Base-by-base conservation (phyloP, 2,329 filamentous ascomycete genomes). In the Aspergillus unguis region DNA sequence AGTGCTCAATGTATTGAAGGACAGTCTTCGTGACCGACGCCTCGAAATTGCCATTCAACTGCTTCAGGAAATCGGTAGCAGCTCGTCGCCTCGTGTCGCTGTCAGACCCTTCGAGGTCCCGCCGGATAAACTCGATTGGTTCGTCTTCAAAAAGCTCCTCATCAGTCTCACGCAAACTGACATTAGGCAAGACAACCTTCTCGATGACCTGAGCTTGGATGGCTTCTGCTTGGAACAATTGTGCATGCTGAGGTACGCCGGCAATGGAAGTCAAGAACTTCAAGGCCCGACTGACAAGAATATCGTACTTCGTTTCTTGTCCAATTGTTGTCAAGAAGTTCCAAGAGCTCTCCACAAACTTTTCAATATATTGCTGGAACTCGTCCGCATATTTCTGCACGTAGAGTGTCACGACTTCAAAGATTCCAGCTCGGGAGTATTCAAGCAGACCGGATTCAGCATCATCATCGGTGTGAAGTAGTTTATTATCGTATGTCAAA, bases 61-160 rank as follows among this genome's bases (percentile, higher is more conserved):
- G 88, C 57, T 90, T 84, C 53, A 99, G 75, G 75, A 99, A 99
- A 70, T 97, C 94, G 1, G 92, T 97, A 0, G 95, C 92, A 37
- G 94, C 92, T 65, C 94, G 83, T 61, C 94, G 82, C 65, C 94
- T 82, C 1, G 94, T 99, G 69, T 97, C 94, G 50, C 88, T 95
- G 71, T 99, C 94, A 1, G 94, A 96, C 5, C 94, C 94, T 71
- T 99, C 94, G 44, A 99, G 78, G 71, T 99, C 94, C 64, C 91
- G 84, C 58, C 94, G 84, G 66, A 99, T 99, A 68, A 95, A 99
- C 71, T 99, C 94, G 60, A 99, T 99, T 0, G 94, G 94, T 75
- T 99, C 95, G 68, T 99, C 95, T 69, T 99, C 94, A 63, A 99
- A 97, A 60, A 96, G 81, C 70, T 99, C 94, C 50, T 96, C 82